Percentiles rank a stretch among this genome's conserved stretches.
phyloP scores from a whole-genome alignment of 495 filamentous ascomycete species.

The Lasiosphaeria ovina region DNA sequence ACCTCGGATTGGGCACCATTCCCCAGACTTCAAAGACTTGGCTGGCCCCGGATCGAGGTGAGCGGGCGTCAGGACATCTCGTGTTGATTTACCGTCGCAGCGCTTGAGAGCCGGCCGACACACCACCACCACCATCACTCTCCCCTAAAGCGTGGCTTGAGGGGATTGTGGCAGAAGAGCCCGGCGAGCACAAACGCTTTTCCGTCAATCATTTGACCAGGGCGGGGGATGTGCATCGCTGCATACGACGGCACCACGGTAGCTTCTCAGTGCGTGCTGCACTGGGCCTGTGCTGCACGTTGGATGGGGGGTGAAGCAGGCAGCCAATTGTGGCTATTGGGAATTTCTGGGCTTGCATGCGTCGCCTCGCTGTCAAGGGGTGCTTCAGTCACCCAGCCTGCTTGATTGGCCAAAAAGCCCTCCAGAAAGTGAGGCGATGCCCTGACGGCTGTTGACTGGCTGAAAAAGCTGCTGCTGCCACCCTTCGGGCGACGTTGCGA shows the following conservation, averaged over 20 bases:
- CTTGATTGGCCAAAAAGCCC: constrained; percentile 16
- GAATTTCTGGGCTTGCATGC: constrained; percentile 18
- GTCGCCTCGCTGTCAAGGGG: constrained; percentile 22
- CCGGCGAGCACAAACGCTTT: neutral
- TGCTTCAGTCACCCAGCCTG: neutral
- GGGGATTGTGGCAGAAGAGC: too few relatives aligned
- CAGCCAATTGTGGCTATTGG: constrained; percentile 11
- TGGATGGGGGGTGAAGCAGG: neutral
- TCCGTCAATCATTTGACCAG: constrained; percentile 9
- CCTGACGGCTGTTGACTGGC: constrained; percentile 17
- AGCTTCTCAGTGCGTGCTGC: neutral
- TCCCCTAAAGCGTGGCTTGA: neutral
- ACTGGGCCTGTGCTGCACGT: constrained; percentile 2
- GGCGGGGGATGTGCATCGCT: constrained; percentile 5
- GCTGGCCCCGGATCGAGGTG: neutral
- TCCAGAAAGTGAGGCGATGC: constrained; percentile 23
- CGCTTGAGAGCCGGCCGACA: neutral
- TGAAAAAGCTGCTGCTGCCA: constrained; percentile 9
- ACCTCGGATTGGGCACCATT: constrained; percentile 8
- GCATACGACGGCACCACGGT: neutral
- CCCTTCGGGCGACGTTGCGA: constrained; percentile 16
- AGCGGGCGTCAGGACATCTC: neutral
- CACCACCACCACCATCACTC: neutral
- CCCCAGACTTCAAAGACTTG: neutral
- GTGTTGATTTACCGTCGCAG: constrained; percentile 1